A percentile compares a stretch with the other conserved stretches of the same genome.
Conservation (phyloP, 2,329 filamentous ascomycete genomes). For the Venturia effusa region DNA sequence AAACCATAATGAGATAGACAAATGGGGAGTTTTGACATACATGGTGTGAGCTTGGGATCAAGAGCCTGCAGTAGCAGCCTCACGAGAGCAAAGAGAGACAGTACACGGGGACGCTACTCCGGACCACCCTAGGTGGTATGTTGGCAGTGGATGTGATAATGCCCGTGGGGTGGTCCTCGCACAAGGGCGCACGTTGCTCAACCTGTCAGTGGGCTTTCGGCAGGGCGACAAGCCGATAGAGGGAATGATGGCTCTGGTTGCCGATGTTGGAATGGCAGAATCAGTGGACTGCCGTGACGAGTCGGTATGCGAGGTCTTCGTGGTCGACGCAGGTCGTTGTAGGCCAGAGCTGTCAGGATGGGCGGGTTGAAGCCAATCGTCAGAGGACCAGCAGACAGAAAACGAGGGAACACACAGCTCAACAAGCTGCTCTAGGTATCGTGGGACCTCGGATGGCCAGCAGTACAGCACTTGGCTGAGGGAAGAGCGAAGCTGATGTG, state of each 20-base stretch:
- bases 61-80: not conserved
- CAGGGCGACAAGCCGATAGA: not conserved
- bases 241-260: not conserved
- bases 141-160: not conserved
- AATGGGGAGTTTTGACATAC: not conserved
- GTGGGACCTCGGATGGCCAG: not conserved
- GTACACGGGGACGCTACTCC: not conserved
- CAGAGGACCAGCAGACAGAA: too few relatives aligned
- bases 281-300: not conserved
- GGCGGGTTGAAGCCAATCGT: not conserved
- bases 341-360: not conserved
- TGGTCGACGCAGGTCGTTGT: not conserved
- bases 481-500: not conserved
- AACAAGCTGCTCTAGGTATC: not conserved
- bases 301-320: not conserved
- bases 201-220: not conserved
- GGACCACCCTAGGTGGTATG: not conserved
- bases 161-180: conserved; percentile 1
- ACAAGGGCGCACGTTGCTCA: not conserved
- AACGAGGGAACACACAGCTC: not conserved
- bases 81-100: not conserved
- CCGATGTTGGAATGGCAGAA: not conserved
- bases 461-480: not conserved
- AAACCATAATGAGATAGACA: not conserved
- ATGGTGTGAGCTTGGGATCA: not conserved